These are phyloP conservation scores for Gnomoniopsis smithogilvyi DNA, from an alignment of 2,329 filamentous ascomycete species.

Conservation along the genomic window DNA sequence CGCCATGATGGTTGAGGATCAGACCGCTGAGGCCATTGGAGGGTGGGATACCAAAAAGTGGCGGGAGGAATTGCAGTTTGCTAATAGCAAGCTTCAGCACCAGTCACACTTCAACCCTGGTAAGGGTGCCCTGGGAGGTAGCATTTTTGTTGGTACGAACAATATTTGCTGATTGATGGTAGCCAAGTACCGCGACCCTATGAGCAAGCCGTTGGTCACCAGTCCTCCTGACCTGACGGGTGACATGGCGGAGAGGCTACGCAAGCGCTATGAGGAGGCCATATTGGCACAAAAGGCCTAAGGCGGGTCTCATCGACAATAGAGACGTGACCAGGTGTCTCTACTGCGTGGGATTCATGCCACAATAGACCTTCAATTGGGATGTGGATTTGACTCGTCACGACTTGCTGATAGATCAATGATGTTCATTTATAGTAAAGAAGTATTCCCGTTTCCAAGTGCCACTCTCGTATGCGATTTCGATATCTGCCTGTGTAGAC, in stretches of 20 bases:
- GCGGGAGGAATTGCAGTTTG: conserved; percentile 40
- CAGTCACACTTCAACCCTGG: conserved; percentile 42
- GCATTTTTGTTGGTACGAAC: too few species aligned
- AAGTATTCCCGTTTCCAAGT: too few species aligned
- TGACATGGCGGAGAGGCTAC: conserved; percentile 39
- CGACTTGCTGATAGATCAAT: too few species aligned
- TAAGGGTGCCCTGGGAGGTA: conserved; percentile 24
- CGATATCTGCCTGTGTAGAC: too few species aligned
- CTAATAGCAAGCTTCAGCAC: conserved; percentile 38
- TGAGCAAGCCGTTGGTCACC: conserved; percentile 30
- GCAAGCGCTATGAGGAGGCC: conserved; percentile 13
- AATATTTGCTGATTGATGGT: background rate
- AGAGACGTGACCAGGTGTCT: background rate
- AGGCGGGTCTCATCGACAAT: background rate
- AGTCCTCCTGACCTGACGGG: conserved; percentile 35
- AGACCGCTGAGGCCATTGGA: conserved; percentile 17
- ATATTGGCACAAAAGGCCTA: background rate
- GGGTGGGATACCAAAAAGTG: conserved; percentile 34
- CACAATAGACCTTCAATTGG: too few species aligned
- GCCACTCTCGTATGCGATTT: too few species aligned
- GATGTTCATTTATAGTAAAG: too few species aligned
- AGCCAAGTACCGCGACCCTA: conserved; percentile 45
- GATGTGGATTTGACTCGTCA: too few species aligned
- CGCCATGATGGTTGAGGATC: conserved; percentile 11
- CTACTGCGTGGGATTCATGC: background rate